Base-by-base conservation (phyloP, 441 rosid genomes). In the Jatropha podagrica region DNA sequence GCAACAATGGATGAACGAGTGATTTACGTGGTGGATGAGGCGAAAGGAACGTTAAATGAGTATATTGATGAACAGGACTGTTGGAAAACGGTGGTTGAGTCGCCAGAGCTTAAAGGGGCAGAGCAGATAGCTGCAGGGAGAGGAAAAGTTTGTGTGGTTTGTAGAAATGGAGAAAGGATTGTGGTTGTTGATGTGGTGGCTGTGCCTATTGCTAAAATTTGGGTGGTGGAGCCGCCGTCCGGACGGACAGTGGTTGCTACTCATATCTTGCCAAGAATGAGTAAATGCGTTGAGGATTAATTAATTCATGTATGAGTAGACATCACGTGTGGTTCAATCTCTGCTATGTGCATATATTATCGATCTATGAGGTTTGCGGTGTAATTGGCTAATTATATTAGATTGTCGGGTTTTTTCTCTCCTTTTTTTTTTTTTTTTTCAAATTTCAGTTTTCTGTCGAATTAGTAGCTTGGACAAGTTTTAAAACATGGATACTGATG, bases 221-320 rank as follows among this genome's bases (percentile, higher is more conserved):
- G 92, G 92, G 81, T 60, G 73, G 83, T 87, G 62, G 81, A 79
- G 46, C 82, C 83, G 17, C 94, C 94, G 4, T 1, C 7, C 13
- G 86, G 89, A 2, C 82, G 79, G 59, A 80, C 82, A 76, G 87
- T 82, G 68, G 89, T 85, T 71, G 83, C 85, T 48, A 76, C 85
- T 66, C 91, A 88, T 75, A 76, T 88, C 6, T 76, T 89, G 73
- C 91, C 91, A 0, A 84, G 91, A 78, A 83, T 84, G 76, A 73
- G 74, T 37, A 44, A 71, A 63, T 8, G 37, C 11, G 17, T 23
- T 18, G 23, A 58, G 2, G 15, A 26, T 12, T 59, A 59, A 12
- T 7, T 11, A 10, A 54, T 13, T 54, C 4, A 2, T 54, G 18
- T 54, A 17, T 15, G 46, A 17, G 0, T 5, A 52, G 18, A 1